These are phyloP conservation scores for Diphasiastrum complanatum DNA, from an alignment of 83 land plant genomes.

Conservation along the genomic window DNA sequence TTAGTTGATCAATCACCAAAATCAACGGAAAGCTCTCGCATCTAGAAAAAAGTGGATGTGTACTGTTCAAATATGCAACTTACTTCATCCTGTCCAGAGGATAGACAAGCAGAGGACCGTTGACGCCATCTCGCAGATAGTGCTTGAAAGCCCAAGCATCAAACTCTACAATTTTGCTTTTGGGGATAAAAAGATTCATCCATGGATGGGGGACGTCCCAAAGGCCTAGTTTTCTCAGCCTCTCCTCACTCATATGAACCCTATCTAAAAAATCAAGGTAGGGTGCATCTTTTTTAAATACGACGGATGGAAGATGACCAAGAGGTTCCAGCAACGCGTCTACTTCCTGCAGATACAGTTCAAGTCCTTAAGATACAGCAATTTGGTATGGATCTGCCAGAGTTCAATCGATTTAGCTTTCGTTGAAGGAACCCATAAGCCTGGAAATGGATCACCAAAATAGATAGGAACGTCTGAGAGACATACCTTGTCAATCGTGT, in stretches of 20 bases:
- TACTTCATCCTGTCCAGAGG: conserved; percentile 9
- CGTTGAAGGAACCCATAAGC: background rate
- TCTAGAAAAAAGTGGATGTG: too few relatives aligned
- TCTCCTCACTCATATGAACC: background rate
- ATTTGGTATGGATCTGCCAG: background rate
- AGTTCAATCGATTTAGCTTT: background rate
- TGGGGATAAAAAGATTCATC: conserved; percentile 4
- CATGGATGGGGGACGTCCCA: conserved; percentile 17
- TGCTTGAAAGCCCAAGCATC: background rate
- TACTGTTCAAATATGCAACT: too few relatives aligned
- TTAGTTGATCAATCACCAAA: too few relatives aligned
- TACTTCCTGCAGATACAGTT: background rate
- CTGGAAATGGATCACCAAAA: background rate
- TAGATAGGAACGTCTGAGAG: too few relatives aligned
- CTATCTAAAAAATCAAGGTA: conserved; percentile 10
- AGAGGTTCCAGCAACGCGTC: background rate
- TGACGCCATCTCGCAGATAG: background rate
- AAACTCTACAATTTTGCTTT: conserved; percentile 3
- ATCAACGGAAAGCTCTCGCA: too few relatives aligned
- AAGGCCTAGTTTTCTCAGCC: background rate
- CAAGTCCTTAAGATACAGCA: background rate
- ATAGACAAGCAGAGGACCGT: conserved; percentile 13
- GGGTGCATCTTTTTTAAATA: background rate
- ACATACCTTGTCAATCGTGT: background rate
- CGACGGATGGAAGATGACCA: background rate